phyloP scores from a whole-genome alignment of 208 protist species.

The Blastocrithidia nonstop region DNA sequence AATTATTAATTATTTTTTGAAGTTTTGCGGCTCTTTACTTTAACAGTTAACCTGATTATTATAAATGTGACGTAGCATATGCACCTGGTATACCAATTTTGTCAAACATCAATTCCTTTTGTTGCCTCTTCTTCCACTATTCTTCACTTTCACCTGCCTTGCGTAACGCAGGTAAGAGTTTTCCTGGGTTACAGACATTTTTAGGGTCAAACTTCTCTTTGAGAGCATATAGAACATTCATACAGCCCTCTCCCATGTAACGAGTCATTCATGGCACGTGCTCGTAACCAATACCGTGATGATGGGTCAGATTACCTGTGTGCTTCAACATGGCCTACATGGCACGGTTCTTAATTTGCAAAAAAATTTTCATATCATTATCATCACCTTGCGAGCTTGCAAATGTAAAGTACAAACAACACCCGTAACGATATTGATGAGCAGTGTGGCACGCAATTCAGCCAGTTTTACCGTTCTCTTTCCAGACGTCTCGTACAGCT shows the following conservation, averaged over 20 bases:
- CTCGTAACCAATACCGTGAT: constrained; percentile 88
- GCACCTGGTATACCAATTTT: constrained; percentile 78
- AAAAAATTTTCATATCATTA: constrained; percentile 80
- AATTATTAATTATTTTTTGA: too few relatives aligned
- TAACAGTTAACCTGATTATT: too few relatives aligned
- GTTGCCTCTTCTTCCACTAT: constrained; percentile 19
- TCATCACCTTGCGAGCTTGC: constrained; percentile 69
- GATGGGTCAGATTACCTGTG: constrained; percentile 78
- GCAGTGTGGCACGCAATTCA: constrained; percentile 88
- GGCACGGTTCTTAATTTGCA: constrained; percentile 74
- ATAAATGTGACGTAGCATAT: too few relatives aligned
- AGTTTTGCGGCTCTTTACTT: too few relatives aligned
- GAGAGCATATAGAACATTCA: constrained; percentile 57
- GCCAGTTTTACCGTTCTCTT: constrained; percentile 51
- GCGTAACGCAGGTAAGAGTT: constrained; percentile 56
- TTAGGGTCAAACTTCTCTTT: constrained; percentile 78
- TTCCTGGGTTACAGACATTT: constrained; percentile 86
- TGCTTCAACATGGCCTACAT: constrained; percentile 78
- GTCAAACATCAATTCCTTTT: constrained; percentile 79
- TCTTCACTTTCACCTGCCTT: constrained; percentile 20
- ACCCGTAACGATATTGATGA: constrained; percentile 85
- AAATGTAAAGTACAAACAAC: constrained; percentile 89
- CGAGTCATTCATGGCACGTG: constrained; percentile 87
- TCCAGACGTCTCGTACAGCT: constrained; percentile 64
- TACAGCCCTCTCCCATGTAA: constrained; percentile 44